phyloP scores from a whole-genome alignment of 345 rosid genomes.

The Populus pruinosa region DNA sequence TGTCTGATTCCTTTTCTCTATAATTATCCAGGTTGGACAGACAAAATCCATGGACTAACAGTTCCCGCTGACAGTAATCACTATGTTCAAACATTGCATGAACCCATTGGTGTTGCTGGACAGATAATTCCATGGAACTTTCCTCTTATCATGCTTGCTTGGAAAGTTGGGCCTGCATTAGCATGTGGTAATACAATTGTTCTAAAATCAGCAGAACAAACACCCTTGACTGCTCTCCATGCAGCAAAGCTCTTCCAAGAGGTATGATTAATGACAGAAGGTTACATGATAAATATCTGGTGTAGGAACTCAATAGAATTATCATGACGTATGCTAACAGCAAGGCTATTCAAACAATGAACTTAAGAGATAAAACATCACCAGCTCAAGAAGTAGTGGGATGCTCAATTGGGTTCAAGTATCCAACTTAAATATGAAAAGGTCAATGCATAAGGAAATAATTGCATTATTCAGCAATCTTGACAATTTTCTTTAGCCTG shows the following conservation, averaged over 20 bases:
- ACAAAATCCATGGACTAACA: conserved; percentile 28
- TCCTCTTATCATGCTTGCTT: conserved; percentile 26
- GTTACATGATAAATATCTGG: background rate
- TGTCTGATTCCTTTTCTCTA: background rate
- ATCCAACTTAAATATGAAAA: no score
- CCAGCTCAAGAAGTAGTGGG: background rate
- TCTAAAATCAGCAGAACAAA: conserved; percentile 32
- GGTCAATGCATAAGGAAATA: background rate
- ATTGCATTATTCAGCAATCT: background rate
- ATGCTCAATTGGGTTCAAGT: no score
- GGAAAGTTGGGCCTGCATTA: conserved; percentile 35
- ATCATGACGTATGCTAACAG: background rate
- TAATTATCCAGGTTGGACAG: conserved; percentile 56
- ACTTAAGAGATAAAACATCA: background rate
- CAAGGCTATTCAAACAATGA: background rate
- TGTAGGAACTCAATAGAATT: background rate
- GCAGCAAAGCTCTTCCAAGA: conserved; percentile 22
- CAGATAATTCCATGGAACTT: conserved; percentile 36
- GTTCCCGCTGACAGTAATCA: conserved; percentile 18
- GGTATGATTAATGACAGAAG: conserved; percentile 3
- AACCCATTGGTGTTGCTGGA: conserved; percentile 32
- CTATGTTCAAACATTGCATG: conserved; percentile 26
- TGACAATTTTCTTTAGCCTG: no score
- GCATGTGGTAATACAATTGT: conserved; percentile 29
- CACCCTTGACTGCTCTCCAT: conserved; percentile 29